A percentile compares a stretch with the other conserved stretches of the same genome.
These are phyloP conservation scores for Kodamaea sp. DNA, from an alignment of 1,139 yeast species.

Conservation along the genomic window DNA sequence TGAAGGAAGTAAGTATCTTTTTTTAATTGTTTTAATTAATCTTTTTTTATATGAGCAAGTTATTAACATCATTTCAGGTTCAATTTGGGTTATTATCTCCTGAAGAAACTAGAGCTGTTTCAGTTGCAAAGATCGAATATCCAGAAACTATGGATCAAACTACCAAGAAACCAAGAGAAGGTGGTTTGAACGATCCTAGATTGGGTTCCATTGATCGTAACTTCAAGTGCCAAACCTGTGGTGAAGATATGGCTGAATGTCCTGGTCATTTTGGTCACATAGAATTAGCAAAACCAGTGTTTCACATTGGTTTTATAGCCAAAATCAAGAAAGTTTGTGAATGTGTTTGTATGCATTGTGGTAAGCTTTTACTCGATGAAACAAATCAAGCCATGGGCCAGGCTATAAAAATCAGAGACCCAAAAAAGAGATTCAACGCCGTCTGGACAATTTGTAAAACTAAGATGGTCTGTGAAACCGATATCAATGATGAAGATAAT, in stretches of 20 bases:
- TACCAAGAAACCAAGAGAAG: slow-evolving; percentile 90
- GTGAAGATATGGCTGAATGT: slow-evolving; percentile 98
- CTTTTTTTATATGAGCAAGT: not conserved
- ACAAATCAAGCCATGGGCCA: slow-evolving; percentile 82
- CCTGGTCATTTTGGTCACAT: slow-evolving; percentile 99
- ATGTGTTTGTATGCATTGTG: slow-evolving; percentile 98
- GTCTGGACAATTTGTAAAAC: slow-evolving; percentile 92
- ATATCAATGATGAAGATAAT: slow-evolving; percentile 59
- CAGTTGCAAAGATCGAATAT: slow-evolving; percentile 94
- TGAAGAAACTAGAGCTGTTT: slow-evolving; percentile 93
- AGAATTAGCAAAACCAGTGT: slow-evolving; percentile 96
- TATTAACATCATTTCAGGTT: slow-evolving; percentile 41
- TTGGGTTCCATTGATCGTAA: slow-evolving; percentile 96
- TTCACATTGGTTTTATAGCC: slow-evolving; percentile 92
- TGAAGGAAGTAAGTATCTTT: slow-evolving; percentile 69
- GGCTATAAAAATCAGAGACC: slow-evolving; percentile 86
- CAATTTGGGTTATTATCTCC: slow-evolving; percentile 98
- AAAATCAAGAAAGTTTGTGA: slow-evolving; percentile 94
- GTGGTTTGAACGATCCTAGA: slow-evolving; percentile 96
- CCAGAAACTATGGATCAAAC: slow-evolving; percentile 99
- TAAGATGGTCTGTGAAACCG: slow-evolving; percentile 95
- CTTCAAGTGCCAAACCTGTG: slow-evolving; percentile 97
- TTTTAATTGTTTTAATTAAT: slow-evolving; percentile 3
- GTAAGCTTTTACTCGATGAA: slow-evolving; percentile 86
- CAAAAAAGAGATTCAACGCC: slow-evolving; percentile 93